Percentiles rank a stretch among this genome's conserved stretches.
These are phyloP conservation scores for Plenodomus tracheiphilus DNA, from an alignment of 2,329 filamentous ascomycete genomes.

Conservation along the genomic window DNA sequence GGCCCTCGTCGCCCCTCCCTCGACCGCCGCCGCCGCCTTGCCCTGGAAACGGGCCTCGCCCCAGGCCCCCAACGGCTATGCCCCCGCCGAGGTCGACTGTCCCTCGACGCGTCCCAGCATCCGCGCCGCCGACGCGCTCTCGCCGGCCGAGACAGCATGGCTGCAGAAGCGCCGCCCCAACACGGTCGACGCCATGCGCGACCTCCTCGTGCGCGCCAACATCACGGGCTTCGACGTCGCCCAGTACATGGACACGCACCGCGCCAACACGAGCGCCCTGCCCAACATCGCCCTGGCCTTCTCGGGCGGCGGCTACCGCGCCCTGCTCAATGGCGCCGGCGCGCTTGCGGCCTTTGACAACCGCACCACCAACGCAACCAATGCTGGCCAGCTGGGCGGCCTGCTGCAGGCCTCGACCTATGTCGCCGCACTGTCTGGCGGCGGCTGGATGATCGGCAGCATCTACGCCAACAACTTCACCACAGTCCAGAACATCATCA, in stretches of 20 bases:
- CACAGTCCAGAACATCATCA: slow-evolving; percentile 62
- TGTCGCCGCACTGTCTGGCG: slow-evolving; percentile 77
- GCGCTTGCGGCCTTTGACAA: slow-evolving; percentile 78
- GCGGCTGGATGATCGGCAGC: slow-evolving; percentile 83
- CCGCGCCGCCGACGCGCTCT: slow-evolving; percentile 65
- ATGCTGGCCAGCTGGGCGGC: slow-evolving; percentile 72
- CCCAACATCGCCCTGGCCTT: slow-evolving; percentile 76
- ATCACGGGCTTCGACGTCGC: slow-evolving; percentile 80
- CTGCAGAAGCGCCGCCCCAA: slow-evolving; percentile 70
- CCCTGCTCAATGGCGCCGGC: slow-evolving; percentile 82
- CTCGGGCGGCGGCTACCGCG: slow-evolving; percentile 84
- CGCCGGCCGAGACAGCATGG: slow-evolving; percentile 73
- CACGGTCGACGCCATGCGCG: slow-evolving; percentile 74
- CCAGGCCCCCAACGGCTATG: slow-evolving; percentile 69
- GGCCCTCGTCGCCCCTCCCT: too few relatives aligned
- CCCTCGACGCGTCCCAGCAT: slow-evolving; percentile 70
- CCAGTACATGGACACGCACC: slow-evolving; percentile 67
- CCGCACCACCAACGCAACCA: slow-evolving; percentile 66
- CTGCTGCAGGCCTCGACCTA: slow-evolving; percentile 82
- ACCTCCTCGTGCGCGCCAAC: slow-evolving; percentile 70
- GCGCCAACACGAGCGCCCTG: slow-evolving; percentile 59
- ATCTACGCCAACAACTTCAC: slow-evolving; percentile 79
- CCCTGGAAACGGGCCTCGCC: slow-evolving; percentile 51
- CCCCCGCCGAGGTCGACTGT: slow-evolving; percentile 69
- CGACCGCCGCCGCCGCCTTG: too few relatives aligned